Percentiles rank a stretch among this genome's conserved stretches.
phyloP scores from a whole-genome alignment of 257 asterid genomes.

The Solanum bulbocastanum region DNA sequence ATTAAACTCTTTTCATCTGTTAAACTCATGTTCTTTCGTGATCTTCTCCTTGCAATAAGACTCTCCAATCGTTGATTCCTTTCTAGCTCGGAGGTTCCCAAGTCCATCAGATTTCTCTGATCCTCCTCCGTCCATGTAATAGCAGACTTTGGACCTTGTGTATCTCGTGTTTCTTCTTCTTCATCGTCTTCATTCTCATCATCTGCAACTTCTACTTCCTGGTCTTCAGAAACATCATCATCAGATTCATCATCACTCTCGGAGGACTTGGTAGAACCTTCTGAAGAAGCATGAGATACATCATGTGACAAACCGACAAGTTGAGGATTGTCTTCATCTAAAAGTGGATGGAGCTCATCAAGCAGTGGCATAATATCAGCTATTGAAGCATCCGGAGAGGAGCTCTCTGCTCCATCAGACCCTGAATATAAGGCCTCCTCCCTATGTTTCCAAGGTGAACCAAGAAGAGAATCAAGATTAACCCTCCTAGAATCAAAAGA shows the following conservation, averaged over 20 bases:
- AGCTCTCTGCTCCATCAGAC: conserved; percentile 73
- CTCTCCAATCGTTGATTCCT: conserved; percentile 81
- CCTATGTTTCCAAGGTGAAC: conserved; percentile 28
- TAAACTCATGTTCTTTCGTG: conserved; percentile 35
- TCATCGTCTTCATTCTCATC: conserved; percentile 27
- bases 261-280: conserved; percentile 21
- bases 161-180: conserved; percentile 52
- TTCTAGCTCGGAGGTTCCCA: conserved; percentile 83
- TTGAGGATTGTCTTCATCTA: conserved; percentile 49
- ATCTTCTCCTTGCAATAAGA: conserved; percentile 69
- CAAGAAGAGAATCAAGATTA: conserved; percentile 25
- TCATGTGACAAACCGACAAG: conserved; percentile 21
- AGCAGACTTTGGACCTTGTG: conserved; percentile 27
- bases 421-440: conserved; percentile 24
- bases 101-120: conserved; percentile 82
- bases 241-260: conserved; percentile 38
- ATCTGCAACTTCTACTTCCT: conserved; percentile 38
- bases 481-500: conserved; percentile 1
- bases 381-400: conserved; percentile 84
- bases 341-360: conserved; percentile 80
- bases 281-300: conserved; percentile 41
- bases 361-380: conserved; percentile 88
- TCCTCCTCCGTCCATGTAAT: conserved; percentile 91
- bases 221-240: conserved; percentile 42
- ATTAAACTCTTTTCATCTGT: conserved; percentile 53